Evolutionary conservation across 371 early-diverging fungal species (phyloP).

Genomic region (Syncephalastrum contaminatum): DNA sequence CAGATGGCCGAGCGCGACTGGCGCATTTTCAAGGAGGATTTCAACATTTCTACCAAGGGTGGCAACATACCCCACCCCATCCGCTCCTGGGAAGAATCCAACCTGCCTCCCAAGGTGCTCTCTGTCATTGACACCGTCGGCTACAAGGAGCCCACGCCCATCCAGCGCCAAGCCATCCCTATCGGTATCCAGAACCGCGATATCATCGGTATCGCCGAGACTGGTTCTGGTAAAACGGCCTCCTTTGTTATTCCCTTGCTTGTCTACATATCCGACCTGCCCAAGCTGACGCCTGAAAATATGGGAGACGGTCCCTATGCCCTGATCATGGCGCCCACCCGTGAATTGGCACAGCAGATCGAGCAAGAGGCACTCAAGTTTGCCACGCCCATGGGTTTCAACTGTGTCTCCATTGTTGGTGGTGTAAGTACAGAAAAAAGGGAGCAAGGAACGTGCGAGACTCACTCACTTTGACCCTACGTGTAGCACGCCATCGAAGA

Average conservation of each 20-base stretch:
- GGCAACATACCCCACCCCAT: constrained; percentile 92
- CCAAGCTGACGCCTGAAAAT: constrained; percentile 71
- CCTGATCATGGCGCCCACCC: constrained; percentile 93
- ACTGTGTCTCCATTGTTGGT: constrained; percentile 90
- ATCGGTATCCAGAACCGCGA: constrained; percentile 91
- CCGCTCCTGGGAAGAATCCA: constrained; percentile 87
- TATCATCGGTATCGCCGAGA: constrained; percentile 98
- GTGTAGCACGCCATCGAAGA: constrained; percentile 75
- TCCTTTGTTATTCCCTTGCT: constrained; percentile 97
- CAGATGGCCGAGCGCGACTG: constrained; percentile 97
- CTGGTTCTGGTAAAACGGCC: constrained; percentile 98
- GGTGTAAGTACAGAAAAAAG: constrained; percentile 65
- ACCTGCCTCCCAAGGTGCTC: constrained; percentile 66
- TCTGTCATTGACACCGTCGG: constrained; percentile 76
- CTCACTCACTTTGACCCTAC: neutral
- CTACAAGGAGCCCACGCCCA: constrained; percentile 96
- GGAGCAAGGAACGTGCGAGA: neutral
- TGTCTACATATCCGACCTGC: constrained; percentile 79
- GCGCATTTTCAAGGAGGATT: constrained; percentile 98
- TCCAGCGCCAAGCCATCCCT: constrained; percentile 98
- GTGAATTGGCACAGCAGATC: constrained; percentile 96
- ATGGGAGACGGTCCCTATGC: constrained; percentile 89
- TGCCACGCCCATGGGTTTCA: constrained; percentile 76
- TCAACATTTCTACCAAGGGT: constrained; percentile 92
- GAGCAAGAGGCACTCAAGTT: constrained; percentile 89